These are phyloP conservation scores for Yamadazyma siamensis DNA, from an alignment of 1,139 yeast genomes.

Conservation along the genomic window DNA sequence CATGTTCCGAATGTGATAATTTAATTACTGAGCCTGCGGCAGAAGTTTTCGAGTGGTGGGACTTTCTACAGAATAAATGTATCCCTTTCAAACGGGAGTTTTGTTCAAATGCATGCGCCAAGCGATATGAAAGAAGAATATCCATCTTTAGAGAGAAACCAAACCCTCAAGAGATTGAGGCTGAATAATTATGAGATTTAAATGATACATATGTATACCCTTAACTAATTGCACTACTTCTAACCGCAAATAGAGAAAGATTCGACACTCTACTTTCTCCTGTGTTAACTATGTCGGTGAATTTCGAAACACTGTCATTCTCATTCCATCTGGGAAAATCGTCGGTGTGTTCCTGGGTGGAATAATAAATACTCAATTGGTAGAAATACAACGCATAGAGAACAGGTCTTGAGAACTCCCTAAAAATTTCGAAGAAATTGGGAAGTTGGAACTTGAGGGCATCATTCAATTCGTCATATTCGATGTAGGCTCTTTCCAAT, in stretches of 20 bases:
- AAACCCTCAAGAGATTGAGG: conserved; percentile 5
- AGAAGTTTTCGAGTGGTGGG: conserved; percentile 48
- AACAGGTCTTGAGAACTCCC: conserved; percentile 9
- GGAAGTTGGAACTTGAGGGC: conserved; percentile 40
- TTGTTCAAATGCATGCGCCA: conserved; percentile 38
- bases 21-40: conserved; percentile 42
- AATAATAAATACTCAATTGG: conserved; percentile 23
- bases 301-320: no score
- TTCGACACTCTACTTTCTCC: no score
- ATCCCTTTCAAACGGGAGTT: conserved; percentile 40
- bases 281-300: no score
- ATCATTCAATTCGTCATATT: conserved; percentile 29
- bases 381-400: conserved; percentile 6
- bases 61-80: conserved; percentile 33
- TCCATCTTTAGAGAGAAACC: no score
- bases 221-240: neutral
- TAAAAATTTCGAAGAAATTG: conserved; percentile 26
- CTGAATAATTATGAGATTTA: conserved; percentile 7
- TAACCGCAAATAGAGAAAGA: no score
- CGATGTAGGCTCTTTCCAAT: conserved; percentile 21
- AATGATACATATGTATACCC: no score
- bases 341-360: no score
- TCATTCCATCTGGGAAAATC: no score
- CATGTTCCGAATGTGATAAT: conserved; percentile 34
- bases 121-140: conserved; percentile 18